Base-by-base conservation (phyloP, 257 asterid genomes). In the Lycium ferocissimum region DNA sequence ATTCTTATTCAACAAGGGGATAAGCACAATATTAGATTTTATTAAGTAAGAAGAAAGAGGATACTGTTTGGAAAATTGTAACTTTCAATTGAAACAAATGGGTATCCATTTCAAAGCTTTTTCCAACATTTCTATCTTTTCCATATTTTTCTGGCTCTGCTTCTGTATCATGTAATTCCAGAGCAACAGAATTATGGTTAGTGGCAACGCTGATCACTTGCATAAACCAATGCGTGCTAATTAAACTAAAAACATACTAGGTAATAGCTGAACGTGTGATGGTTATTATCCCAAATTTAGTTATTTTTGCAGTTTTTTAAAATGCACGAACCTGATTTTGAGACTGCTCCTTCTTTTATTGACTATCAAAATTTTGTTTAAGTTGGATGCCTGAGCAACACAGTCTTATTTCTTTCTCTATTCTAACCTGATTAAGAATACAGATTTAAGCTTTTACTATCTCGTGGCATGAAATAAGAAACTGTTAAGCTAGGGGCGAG, bases 1-100 rank as follows among this genome's bases (percentile, higher is more conserved):
- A 38, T 35, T 69, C 22, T 76, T 53, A 53, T 78, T 78, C 47
- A 78, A 53, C 82, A 26, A 53, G 47, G 82, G 82, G 26, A 78
- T 53, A 51, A 26, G 49, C 82, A 53, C 38, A 53, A 15, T 26
- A 1, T 14, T 78, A 3, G 49, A 51, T 51, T 51, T 51, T 51
- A 13, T 53, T 51, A 7, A 26, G 14, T 8, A 26, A 78, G 82
- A 78, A 53, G 49, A 78, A 51, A 53, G 14, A 76, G 37, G 82
- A 76, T 38, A 33, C 6, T 70, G 33, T 70, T 26, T 51, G 63
- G 14, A 18, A 76, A 76, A 51, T 51, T 76, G 63, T 51, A 51
- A 76, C 20, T 51, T 51, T 26, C 47, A 22, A 26, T 76, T 76
- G 82, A 76, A 76, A 22, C 22, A 76, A 47, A 75, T 75, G 62